Evolutionary conservation across 179 eudicot species (phyloP), one percentile per base, ranked within the genome.

Genomic region (Spergularia azorica): DNA sequence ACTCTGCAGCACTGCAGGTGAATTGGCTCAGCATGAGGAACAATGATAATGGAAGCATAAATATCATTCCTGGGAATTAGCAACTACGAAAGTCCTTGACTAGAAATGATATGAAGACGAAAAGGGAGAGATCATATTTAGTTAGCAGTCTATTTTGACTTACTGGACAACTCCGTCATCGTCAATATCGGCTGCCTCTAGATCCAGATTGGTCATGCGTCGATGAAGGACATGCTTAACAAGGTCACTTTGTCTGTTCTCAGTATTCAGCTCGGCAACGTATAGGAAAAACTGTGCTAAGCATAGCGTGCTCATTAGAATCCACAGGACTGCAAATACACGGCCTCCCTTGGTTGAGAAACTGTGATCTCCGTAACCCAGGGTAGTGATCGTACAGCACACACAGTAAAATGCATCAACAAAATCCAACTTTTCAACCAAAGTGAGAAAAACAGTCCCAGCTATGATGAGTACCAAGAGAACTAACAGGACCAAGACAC

Each of bases 381-480:
- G 79, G 48, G 97, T 87, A 9, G 96, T 87, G 56, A 93, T 82
- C 0, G 97, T 93, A 39, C 87, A 85, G 72, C 94, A 91, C 70
- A 93, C 97, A 79, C 97, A 89, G 80, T 91, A 93, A 61, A 93
- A 88, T 0, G 97, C 90, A 81, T 91, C 91, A 36, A 89, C 55
- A 8, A 85, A 20, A 12, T 80, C 77, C 81, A 86, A 64, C 50
- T 77, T 77, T 77, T 93, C 97, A 60, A 83, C 83, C 50, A 52
- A 54, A 46, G 50, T 61, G 20, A 93, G 80, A 70, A 93, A 87
- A 8, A 80, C 2, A 2, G 86, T 86, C 38, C 98, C 96, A 62
- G 57, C 18, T 39, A 82, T 13, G 20, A 89, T 63, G 39, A 78
- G 85, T 72, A 90, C n/a, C 52, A 90, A 46, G 56, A 93, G 88